phyloP scores from a whole-genome alignment of 495 filamentous ascomycete genomes.

The Lasiosphaeria miniovina region DNA sequence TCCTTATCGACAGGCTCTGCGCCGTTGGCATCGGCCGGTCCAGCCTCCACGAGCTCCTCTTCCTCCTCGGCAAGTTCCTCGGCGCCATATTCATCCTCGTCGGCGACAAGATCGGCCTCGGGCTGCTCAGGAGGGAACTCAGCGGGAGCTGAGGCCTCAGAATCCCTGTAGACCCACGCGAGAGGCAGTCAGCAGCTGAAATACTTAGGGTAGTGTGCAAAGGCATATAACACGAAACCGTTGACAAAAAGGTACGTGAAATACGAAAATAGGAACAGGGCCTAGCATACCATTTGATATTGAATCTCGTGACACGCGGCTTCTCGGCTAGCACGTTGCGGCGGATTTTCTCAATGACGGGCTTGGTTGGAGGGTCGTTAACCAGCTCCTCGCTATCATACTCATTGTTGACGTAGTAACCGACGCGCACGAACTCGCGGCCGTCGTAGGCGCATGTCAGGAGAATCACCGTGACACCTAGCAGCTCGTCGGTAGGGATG shows the following conservation, averaged over 20 bases:
- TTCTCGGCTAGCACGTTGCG: conserved; percentile 95
- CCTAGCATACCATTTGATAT: conserved; percentile 88
- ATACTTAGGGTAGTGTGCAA: background rate
- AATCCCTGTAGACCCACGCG: conserved; percentile 62
- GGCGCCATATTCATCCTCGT: conserved; percentile 86
- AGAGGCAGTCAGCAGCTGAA: conserved; percentile 17
- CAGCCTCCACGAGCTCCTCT: conserved; percentile 48
- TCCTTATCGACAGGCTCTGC: conserved; percentile 58
- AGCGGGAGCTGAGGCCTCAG: conserved; percentile 89
- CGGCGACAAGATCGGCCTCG: conserved; percentile 80
- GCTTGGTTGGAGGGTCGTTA: conserved; percentile 84
- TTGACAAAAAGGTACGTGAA: no score
- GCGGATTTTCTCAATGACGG: conserved; percentile 83
- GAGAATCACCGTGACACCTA: conserved; percentile 95
- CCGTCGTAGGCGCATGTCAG: conserved; percentile 95
- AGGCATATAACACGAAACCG: background rate
- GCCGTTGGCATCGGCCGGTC: conserved; percentile 40
- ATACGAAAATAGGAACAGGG: no score
- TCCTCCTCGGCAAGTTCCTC: conserved; percentile 74
- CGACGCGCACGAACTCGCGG: conserved; percentile 95
- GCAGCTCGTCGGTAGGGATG: conserved; percentile 90
- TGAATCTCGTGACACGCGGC: conserved; percentile 92
- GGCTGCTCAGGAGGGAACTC: conserved; percentile 98
- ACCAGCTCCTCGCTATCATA: conserved; percentile 89
- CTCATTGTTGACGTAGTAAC: conserved; percentile 99